A percentile compares a stretch with the other conserved stretches of the same genome.
Conservation (phyloP, 108 stramenopile genomes). For the Pinguiococcus pyrenoidosus region DNA sequence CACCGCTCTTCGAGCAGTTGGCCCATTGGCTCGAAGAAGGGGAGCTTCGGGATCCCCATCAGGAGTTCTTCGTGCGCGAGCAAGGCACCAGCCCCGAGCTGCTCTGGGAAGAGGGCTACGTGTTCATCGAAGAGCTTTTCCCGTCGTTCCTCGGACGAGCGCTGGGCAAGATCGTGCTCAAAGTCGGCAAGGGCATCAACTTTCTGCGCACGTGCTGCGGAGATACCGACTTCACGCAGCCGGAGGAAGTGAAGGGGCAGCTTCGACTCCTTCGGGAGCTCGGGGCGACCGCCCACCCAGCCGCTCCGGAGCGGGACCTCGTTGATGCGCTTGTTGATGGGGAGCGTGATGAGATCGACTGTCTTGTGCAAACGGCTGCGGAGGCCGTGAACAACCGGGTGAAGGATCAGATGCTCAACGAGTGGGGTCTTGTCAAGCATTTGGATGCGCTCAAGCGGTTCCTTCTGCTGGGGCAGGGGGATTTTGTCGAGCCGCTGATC, state of each 20-base stretch:
- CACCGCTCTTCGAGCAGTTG: slow-evolving; percentile 16
- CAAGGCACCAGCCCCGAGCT: slow-evolving; percentile 9
- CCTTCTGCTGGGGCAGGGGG: slow-evolving; percentile 80
- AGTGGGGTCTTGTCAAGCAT: slow-evolving; percentile 65
- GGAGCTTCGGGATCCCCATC: slow-evolving; percentile 29
- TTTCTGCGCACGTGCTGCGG: slow-evolving; percentile 63
- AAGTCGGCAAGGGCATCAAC: slow-evolving; percentile 84
- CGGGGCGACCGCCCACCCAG: no score
- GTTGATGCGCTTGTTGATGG: no score
- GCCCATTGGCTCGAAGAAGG: slow-evolving; percentile 32
- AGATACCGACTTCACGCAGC: slow-evolving; percentile 19
- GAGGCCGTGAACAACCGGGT: slow-evolving; percentile 53
- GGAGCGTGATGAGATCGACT: no score
- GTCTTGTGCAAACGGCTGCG: slow-evolving; percentile 42
- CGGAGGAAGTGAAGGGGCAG: no score
- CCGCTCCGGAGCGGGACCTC: no score
- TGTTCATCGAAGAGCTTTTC: slow-evolving; percentile 46
- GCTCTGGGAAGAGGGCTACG: slow-evolving; percentile 68
- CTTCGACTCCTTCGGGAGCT: no score
- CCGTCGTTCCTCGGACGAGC: slow-evolving; percentile 50
- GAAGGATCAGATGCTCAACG: slow-evolving; percentile 45
- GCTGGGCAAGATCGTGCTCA: slow-evolving; percentile 56
- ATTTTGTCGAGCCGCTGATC: slow-evolving; percentile 75
- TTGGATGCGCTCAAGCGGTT: slow-evolving; percentile 81
- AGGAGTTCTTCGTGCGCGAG: slow-evolving; percentile 61